Percentiles rank a stretch among this genome's conserved stretches.
These are phyloP conservation scores for Tetramitus jugosus DNA, from an alignment of 208 protist species.

Conservation along the genomic window DNA sequence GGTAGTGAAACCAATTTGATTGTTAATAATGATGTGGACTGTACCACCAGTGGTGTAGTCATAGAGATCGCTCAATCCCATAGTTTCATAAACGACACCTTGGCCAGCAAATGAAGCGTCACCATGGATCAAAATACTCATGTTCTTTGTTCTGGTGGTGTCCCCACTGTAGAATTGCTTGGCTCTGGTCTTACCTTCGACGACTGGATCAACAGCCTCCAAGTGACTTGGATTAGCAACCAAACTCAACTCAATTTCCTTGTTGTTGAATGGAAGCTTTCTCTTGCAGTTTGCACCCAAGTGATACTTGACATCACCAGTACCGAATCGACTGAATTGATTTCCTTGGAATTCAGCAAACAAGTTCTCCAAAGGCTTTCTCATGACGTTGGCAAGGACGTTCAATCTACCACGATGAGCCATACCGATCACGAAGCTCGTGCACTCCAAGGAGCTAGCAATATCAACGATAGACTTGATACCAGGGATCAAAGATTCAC, in stretches of 20 bases:
- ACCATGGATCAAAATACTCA: constrained; percentile 90
- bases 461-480: constrained; percentile 80
- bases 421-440: constrained; percentile 93
- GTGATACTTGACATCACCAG: constrained; percentile 97
- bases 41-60: constrained; percentile 90
- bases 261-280: constrained; percentile 52
- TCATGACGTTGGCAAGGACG: constrained; percentile 89
- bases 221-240: constrained; percentile 96
- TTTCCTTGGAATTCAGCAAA: constrained; percentile 78
- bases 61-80: constrained; percentile 79
- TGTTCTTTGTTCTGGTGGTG: constrained; percentile 49
- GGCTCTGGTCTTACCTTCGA: constrained; percentile 89
- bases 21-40: constrained; percentile 96
- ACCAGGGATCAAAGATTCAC: constrained; percentile 86
- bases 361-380: constrained; percentile 83
- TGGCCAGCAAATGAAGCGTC: constrained; percentile 96
- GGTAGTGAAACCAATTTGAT: constrained; percentile 98
- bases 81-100: constrained; percentile 91
- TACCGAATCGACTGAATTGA: constrained; percentile 54
- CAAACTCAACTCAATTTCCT: constrained; percentile 82
- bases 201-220: constrained; percentile 96
- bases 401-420: constrained; percentile 94
- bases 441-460: constrained; percentile 66
- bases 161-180: constrained; percentile 70
- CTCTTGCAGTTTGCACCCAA: constrained; percentile 74